These are phyloP conservation scores for Pulveroboletus sp. DNA, from an alignment of 768 basidiomycete genomes.

Conservation along the genomic window DNA sequence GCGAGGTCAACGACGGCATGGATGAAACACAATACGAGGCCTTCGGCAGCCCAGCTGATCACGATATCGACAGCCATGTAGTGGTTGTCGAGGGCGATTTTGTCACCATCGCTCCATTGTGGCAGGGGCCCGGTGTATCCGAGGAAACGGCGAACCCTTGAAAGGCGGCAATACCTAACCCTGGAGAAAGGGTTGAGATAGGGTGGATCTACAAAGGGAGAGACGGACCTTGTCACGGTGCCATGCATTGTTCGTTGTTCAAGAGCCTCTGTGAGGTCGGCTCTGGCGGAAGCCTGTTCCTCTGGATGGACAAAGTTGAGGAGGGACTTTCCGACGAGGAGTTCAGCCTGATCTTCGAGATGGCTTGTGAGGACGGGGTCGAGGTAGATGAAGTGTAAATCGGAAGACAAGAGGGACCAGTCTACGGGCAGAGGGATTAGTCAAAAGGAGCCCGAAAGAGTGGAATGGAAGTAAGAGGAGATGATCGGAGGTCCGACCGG, in stretches of 20 bases:
- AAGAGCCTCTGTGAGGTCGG: conserved; percentile 72
- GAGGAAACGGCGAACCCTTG: conserved; percentile 68
- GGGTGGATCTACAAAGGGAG: conserved; percentile 11
- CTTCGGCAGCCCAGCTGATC: conserved; percentile 86
- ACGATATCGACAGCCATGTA: conserved; percentile 90
- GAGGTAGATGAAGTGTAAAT: conserved; percentile 77
- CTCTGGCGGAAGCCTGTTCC: conserved; percentile 70
- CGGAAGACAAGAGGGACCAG: conserved; percentile 77
- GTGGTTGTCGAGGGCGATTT: conserved; percentile 63
- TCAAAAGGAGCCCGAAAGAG: conserved; percentile 13
- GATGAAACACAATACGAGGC: conserved; percentile 84
- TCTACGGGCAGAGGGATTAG: conserved; percentile 42
- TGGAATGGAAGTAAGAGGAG: conserved; percentile 8
- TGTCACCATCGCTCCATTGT: conserved; percentile 64
- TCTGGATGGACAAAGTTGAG: conserved; percentile 83
- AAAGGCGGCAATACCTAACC: conserved; percentile 77
- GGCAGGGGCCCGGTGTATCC: conserved; percentile 58
- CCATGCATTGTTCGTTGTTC: conserved; percentile 76
- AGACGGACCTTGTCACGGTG: conserved; percentile 69
- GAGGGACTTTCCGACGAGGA: conserved; percentile 67
- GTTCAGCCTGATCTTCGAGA: conserved; percentile 67
- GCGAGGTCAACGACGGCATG: conserved; percentile 77
- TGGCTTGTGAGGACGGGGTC: conserved; percentile 77
- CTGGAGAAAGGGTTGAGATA: conserved; percentile 38
- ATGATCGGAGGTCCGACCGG: conserved; percentile 25